Conservation (phyloP, 2,329 filamentous ascomycete genomes). For the Orbilia javanica region DNA sequence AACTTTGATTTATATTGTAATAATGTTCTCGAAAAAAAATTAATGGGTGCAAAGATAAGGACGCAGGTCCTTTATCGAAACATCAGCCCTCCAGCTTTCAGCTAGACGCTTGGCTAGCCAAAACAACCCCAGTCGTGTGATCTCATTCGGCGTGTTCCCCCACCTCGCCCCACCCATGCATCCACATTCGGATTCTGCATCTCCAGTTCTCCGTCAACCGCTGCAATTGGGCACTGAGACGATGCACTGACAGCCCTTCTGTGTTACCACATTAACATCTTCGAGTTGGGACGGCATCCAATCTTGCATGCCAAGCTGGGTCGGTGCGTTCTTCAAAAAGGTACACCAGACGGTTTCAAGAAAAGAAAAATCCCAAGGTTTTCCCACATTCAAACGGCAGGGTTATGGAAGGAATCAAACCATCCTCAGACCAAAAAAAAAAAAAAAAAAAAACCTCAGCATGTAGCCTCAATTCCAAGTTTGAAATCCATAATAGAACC, state of each 20-base stretch:
- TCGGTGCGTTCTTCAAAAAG: conserved; percentile 30
- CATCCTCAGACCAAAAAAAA: background rate
- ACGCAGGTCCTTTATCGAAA: conserved; percentile 21
- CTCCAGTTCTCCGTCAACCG: conserved; percentile 36
- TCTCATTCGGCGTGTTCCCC: conserved; percentile 26
- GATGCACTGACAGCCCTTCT: background rate
- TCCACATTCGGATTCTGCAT: conserved; percentile 1
- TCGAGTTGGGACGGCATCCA: background rate
- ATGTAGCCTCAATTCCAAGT: no score
- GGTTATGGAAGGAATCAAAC: no score
- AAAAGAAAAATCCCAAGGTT: background rate
- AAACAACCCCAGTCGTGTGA: conserved; percentile 47
- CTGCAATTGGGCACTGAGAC: conserved; percentile 21
- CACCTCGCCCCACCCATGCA: conserved; percentile 7
- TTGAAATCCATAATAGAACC: no score
- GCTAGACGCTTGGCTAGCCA: conserved; percentile 19
- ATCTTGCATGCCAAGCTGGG: conserved; percentile 48
- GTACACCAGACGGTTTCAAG: background rate
- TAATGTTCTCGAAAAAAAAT: background rate
- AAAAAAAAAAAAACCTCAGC: no score
- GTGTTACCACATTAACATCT: conserved; percentile 15
- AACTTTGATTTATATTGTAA: background rate
- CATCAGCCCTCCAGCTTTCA: conserved; percentile 14
- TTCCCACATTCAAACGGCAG: no score
- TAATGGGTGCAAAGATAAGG: conserved; percentile 35